Evolutionary conservation across 441 rosid genomes (phyloP).

Genomic region (Mallotus japonicus): DNA sequence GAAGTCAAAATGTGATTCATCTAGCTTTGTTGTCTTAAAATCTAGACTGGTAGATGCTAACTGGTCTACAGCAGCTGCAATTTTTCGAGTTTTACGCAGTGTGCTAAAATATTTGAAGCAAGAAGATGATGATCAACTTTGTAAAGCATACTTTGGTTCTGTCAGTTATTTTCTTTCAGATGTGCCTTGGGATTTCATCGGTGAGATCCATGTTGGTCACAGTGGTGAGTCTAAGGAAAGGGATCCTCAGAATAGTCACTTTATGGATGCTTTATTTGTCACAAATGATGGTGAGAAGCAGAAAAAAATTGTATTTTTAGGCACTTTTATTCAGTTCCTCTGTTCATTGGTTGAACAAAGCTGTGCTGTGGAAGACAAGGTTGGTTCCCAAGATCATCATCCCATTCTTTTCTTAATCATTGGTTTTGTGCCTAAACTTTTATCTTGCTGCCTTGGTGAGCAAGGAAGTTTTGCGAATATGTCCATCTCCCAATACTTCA

Average conservation of each 20-base stretch:
- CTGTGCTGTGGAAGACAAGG: conserved; percentile 31
- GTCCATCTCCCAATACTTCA: conserved; percentile 55
- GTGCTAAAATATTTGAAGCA: conserved; percentile 60
- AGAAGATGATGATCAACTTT: conserved; percentile 48
- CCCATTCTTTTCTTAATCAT: conserved; percentile 35
- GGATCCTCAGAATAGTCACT: conserved; percentile 18
- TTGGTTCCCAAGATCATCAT: conserved; percentile 34
- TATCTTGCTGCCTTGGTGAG: conserved; percentile 57
- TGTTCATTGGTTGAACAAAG: conserved; percentile 64
- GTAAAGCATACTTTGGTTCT: conserved; percentile 42
- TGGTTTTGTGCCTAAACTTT: conserved; percentile 56
- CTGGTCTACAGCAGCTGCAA: conserved; percentile 57
- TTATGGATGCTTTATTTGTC: conserved; percentile 18
- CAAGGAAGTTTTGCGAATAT: conserved; percentile 33
- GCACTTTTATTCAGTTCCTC: conserved; percentile 63
- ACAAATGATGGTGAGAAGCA: conserved; percentile 27
- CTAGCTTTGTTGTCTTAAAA: conserved; percentile 37
- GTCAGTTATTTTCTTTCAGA: conserved; percentile 45
- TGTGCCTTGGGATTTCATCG: conserved; percentile 52
- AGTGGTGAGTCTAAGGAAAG: background rate
- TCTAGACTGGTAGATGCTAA: conserved; percentile 46
- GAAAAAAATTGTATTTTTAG: conserved; percentile 44
- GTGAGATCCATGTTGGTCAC: conserved; percentile 32
- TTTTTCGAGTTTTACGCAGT: conserved; percentile 51
- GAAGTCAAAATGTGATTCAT: conserved; percentile 20